Conservation (phyloP, 176 grass and related monocot genomes). For the Phoenix roebelenii region DNA sequence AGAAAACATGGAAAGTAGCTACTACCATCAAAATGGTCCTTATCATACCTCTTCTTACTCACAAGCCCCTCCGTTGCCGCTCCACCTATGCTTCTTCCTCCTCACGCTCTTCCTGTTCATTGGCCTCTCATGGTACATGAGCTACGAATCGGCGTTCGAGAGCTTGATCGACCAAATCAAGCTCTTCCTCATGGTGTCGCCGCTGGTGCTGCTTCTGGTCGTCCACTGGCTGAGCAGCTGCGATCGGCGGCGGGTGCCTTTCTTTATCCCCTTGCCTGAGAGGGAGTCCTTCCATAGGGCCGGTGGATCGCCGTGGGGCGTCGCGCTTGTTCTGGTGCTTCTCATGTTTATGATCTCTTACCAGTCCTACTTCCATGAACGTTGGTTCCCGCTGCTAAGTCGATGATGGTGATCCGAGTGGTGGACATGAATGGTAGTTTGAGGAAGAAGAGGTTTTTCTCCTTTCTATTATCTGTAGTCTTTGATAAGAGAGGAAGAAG, state of each 20-base stretch:
- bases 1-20: slow-evolving; percentile 39
- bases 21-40: slow-evolving; percentile 35
- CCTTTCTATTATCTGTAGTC: background rate
- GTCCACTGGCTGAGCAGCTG: slow-evolving; percentile 52
- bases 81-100: slow-evolving; percentile 64
- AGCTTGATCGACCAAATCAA: slow-evolving; percentile 43
- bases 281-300: slow-evolving; percentile 29
- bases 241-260: slow-evolving; percentile 21
- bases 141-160: slow-evolving; percentile 56
- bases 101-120: slow-evolving; percentile 56
- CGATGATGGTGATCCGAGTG: slow-evolving; percentile 20
- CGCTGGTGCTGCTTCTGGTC: slow-evolving; percentile 60
- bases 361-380: slow-evolving; percentile 71
- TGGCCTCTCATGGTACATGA: slow-evolving; percentile 48
- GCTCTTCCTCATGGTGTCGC: slow-evolving; percentile 56
- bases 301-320: slow-evolving; percentile 63
- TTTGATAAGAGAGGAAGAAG: background rate
- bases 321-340: slow-evolving; percentile 55
- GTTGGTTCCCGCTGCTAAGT: slow-evolving; percentile 60
- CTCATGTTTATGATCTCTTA: slow-evolving; percentile 88
- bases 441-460: background rate
- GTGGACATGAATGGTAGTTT: no score
- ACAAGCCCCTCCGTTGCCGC: slow-evolving; percentile 23
- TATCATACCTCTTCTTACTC: slow-evolving; percentile 15
- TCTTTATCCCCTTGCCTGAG: slow-evolving; percentile 31